Percentiles rank a stretch among this genome's conserved stretches.
Conservation (phyloP, 371 early-diverging fungal species). For the Vairimorpha ceranae region DNA sequence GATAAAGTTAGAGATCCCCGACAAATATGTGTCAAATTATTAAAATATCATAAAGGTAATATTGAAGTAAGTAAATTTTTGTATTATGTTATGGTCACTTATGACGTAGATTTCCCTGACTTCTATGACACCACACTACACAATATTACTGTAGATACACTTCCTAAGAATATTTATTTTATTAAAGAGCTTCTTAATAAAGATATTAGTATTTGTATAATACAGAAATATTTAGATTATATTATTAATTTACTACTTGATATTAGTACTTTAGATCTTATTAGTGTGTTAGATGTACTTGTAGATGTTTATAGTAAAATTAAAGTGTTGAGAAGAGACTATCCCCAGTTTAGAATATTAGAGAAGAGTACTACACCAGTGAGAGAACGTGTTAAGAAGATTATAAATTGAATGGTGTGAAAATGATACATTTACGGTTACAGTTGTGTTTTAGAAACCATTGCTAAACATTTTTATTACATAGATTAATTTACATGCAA, state of each 20-base stretch:
- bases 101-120: neutral
- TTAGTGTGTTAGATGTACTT: neutral
- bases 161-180: neutral
- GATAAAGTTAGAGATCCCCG: neutral
- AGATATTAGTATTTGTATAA: neutral
- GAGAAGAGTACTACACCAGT: neutral
- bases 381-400: neutral
- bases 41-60: neutral
- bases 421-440: no score
- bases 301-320: neutral
- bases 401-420: neutral
- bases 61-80: neutral
- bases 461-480: no score
- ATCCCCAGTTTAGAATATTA: neutral
- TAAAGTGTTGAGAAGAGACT: neutral
- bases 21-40: neutral
- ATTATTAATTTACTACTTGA: neutral
- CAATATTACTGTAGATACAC: neutral
- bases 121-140: neutral
- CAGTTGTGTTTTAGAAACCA: no score
- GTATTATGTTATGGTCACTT: conserved; percentile 7
- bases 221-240: neutral
- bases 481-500: no score
- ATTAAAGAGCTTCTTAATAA: neutral
- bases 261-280: neutral